Percentiles rank a stretch among this genome's conserved stretches.
Evolutionary conservation across 2,329 filamentous ascomycete genomes (phyloP).

Genomic region (Cyphellophora attinorum): DNA sequence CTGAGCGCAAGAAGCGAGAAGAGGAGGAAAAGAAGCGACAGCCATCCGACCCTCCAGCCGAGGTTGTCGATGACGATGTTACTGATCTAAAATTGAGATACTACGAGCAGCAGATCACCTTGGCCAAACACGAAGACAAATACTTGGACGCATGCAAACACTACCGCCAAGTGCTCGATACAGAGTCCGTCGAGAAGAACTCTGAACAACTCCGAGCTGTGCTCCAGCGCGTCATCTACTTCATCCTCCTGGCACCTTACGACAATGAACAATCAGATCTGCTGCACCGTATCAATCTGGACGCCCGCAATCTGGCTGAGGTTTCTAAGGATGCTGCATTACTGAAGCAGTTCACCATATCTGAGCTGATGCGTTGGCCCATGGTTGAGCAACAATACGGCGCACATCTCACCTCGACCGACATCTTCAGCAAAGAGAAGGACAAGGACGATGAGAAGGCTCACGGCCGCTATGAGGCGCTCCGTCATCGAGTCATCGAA

Average conservation of each 20-base stretch:
- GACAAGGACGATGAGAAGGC: conserved; percentile 69
- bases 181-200: conserved; percentile 87
- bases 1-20: conserved; percentile 76
- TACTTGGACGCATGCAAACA: conserved; percentile 98
- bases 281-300: conserved; percentile 81
- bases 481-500: conserved; percentile 97
- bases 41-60: conserved; percentile 66
- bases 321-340: conserved; percentile 75
- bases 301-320: conserved; percentile 62
- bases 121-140: conserved; percentile 94
- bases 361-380: conserved; percentile 97
- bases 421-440: conserved; percentile 68
- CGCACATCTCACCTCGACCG: conserved; percentile 74
- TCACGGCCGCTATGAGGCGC: conserved; percentile 78
- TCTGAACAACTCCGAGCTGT: conserved; percentile 75
- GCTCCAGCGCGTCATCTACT: conserved; percentile 93
- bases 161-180: conserved; percentile 93
- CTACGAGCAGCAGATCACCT: conserved; percentile 92
- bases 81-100: conserved; percentile 92
- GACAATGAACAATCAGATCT: conserved; percentile 98
- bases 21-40: conserved; percentile 74
- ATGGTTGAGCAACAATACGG: conserved; percentile 83
- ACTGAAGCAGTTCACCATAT: conserved; percentile 87
- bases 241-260: conserved; percentile 89
- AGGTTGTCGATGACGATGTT: conserved; percentile 69